Evolutionary conservation across 768 basidiomycete species (phyloP), one percentile per base, ranked within the genome.

Genomic region (Boletus coccyginus): DNA sequence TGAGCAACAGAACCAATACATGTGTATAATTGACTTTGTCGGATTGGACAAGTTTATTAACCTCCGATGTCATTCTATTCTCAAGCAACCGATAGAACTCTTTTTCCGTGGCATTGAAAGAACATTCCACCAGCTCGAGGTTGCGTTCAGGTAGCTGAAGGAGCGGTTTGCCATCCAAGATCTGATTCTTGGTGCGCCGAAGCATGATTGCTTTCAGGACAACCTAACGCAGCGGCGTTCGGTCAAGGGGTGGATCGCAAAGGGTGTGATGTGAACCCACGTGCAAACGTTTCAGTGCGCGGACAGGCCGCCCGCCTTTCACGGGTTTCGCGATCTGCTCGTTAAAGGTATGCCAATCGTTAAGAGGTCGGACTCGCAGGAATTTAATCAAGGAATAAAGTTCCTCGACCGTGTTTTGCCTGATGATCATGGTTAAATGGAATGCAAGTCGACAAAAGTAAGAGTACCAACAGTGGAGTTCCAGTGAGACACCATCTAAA

Each of bases 361-460:
- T 86, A 32, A 95, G 76, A 0, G 94, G 96, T 60, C 83, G 84
- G 61, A 93, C 78, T 5, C 88, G 86, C 29, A 98, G 75, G 73
- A 98, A 99, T 56, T 91, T 88, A 64, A 98, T 80, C 35, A 98
- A 77, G 4, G 94, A 90, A 67, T 84, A 97, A 7, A 99, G 75
- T 63, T 99, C 97, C 46, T 88, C 85, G 17, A 98, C 88, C 47
- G 78, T 87, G 74, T 99, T 98, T 78, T 98, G 88, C 81, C 85
- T 88, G 40, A 44, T 31, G 19, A 27, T 46, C 4, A 46, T 10
- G 3, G 12, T 12, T 21, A 29, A 54, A 29, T 48, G 32, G 56
- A 52, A 50, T 64, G 7, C 5, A 5, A 21, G 19, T 21, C 36
- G 14, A 51, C 35, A 5, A 43, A 47, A 40, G 31, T 8, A 49